Base-by-base conservation (phyloP, 805 yeast species). In the Candida sithepensis region DNA sequence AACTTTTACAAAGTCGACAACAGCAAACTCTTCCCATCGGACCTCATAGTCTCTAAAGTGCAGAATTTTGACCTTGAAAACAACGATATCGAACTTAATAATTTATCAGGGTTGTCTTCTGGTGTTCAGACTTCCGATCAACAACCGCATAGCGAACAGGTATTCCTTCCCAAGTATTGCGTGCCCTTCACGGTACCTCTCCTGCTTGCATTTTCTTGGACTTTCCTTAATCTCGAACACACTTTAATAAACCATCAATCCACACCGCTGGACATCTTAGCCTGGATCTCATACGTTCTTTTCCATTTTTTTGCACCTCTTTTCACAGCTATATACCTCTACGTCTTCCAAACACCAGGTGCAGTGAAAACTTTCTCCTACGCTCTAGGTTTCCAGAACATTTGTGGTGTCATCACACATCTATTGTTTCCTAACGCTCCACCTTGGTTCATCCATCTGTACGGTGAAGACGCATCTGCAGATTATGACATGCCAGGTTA, bases 281-380 rank as follows among this genome's bases (percentile, higher is more conserved):
- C 88, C 1, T 81, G 87, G 85, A 61, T 74, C 39, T 77, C 79
- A 32, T 82, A 83, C 57, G 87, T 83, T 12, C 59, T 83, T 19
- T 70, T 79, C 34, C 89, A 84, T 61, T 70, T 83, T 36, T 69
- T 78, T 22, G 78, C 75, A 4, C 88, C 89, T 1, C 74, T 84
- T 7, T 61, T 82, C 51, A 79, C 85, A 0, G 79, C 83, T 1
- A 71, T 79, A 18, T 84, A 83, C 68, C 66, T 84, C 14, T 82
- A 83, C 58, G 74, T 82, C 10, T 83, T 82, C 71, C 86, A 82
- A 45, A 73, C 82, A 1, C 85, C 83, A n/a, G 87, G 85, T 0
- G 77, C 80, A 0, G 44, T 81, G 12, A 77, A 74, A 50, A 67
- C 72, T 54, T 84, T 81, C 53, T 67, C 79, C 1, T 56, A 74